These are phyloP conservation scores for Aspergillus thermomutatus DNA, from an alignment of 2,329 filamentous ascomycete genomes.

Conservation along the genomic window DNA sequence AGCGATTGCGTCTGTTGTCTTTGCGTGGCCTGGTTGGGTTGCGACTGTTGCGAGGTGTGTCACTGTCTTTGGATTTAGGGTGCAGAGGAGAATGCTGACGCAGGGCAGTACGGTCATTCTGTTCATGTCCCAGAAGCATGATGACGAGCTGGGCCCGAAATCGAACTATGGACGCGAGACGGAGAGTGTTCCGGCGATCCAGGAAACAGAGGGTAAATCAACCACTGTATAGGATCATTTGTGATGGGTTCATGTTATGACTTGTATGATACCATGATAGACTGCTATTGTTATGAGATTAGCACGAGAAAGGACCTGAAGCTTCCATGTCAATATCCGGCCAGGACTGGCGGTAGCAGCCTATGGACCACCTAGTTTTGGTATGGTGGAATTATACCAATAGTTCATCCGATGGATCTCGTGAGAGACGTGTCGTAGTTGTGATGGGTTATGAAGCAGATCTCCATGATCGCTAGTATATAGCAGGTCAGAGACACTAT, in stretches of 20 bases:
- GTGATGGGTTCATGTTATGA: too few relatives aligned
- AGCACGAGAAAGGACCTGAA: neutral
- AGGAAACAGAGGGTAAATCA: neutral
- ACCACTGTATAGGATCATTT: neutral
- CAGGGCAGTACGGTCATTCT: conserved; percentile 22
- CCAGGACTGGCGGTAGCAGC: too few relatives aligned
- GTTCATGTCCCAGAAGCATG: conserved; percentile 32
- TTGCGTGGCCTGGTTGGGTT: conserved; percentile 53
- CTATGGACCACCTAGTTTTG: too few relatives aligned
- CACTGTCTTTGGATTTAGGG: conserved; percentile 16
- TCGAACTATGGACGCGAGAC: conserved; percentile 4
- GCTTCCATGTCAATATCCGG: neutral
- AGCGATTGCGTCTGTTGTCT: conserved; percentile 50
- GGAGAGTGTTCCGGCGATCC: neutral
- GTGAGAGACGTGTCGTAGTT: too few relatives aligned
- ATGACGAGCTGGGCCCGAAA: conserved; percentile 22
- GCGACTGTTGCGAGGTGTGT: conserved; percentile 41
- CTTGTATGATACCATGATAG: too few relatives aligned
- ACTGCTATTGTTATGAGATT: neutral
- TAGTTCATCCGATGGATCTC: too few relatives aligned
- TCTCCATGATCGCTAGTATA: too few relatives aligned
- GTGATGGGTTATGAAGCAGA: too few relatives aligned
- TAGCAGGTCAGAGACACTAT: too few relatives aligned
- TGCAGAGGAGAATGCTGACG: neutral
- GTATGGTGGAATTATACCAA: too few relatives aligned